Evolutionary conservation across 257 asterid species (phyloP).

Genomic region (Jacaranda mimosifolia): DNA sequence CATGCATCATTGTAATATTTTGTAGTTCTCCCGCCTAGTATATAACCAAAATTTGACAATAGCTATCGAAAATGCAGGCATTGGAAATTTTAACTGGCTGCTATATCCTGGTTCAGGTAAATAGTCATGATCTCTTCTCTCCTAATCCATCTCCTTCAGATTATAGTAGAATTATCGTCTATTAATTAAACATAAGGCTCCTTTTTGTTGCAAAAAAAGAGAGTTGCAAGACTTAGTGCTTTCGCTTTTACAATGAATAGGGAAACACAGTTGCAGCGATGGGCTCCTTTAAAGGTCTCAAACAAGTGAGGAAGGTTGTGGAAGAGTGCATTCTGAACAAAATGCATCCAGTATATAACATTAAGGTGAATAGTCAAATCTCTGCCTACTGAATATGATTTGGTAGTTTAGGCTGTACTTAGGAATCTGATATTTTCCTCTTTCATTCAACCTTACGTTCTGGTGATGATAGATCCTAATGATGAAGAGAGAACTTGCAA

Average conservation of each 20-base stretch:
- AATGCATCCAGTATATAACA: conserved; percentile 76
- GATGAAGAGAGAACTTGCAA: conserved; percentile 92
- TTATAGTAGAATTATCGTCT: background rate
- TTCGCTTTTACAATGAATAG: conserved; percentile 43
- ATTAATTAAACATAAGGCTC: background rate
- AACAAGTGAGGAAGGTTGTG: conserved; percentile 71
- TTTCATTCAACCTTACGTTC: background rate
- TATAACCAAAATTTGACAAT: background rate
- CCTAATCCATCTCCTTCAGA: background rate
- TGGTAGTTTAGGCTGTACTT: background rate
- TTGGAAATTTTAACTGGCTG: conserved; percentile 71
- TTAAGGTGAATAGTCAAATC: conserved; percentile 58
- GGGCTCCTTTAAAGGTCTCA: conserved; percentile 82
- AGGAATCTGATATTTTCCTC: background rate
- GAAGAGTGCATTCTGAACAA: conserved; percentile 73
- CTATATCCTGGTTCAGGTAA: conserved; percentile 74
- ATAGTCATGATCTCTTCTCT: background rate
- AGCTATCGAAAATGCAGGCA: conserved; percentile 49
- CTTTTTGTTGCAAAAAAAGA: background rate
- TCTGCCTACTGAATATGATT: background rate
- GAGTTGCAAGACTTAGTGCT: conserved; percentile 11
- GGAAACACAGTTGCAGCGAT: conserved; percentile 80
- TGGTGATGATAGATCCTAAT: conserved; percentile 62
- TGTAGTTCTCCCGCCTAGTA: background rate
- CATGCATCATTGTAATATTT: background rate